Evolutionary conservation across 192 early-diverging fungal species (phyloP).

Genomic region (Backusella tuberculispora): DNA sequence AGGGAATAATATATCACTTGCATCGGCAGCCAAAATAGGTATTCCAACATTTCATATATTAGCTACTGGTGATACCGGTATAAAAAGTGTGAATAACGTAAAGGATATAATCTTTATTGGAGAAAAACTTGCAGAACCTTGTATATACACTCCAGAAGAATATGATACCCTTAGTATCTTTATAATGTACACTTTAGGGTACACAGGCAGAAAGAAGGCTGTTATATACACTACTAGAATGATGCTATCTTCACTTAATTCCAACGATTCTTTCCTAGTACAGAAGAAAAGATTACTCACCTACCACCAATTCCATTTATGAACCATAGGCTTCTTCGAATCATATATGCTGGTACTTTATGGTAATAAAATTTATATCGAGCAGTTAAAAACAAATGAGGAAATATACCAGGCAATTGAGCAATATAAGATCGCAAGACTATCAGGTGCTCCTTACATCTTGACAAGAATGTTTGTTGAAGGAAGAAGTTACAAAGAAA

Average conservation of each 20-base stretch:
- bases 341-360: not conserved
- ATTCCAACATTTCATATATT: not conserved
- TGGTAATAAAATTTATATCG: not conserved
- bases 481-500: not conserved
- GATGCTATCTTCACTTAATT: not conserved
- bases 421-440: not conserved
- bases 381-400: not conserved
- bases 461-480: not conserved
- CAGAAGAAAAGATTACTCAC: not conserved
- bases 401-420: not conserved
- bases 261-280: accelerated
- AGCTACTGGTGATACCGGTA: not conserved
- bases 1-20: not conserved
- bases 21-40: not conserved
- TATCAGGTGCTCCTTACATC: not conserved
- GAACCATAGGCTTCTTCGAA: not conserved
- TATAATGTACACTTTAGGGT: not conserved
- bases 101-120: not conserved
- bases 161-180: not conserved
- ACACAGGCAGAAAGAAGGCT: not conserved
- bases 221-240: not conserved
- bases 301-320: not conserved
- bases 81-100: not conserved
- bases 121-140: not conserved
- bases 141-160: not conserved